Percentiles rank a stretch among this genome's conserved stretches.
Evolutionary conservation across 768 basidiomycete genomes (phyloP).

Genomic region (Amanita jacksonii): DNA sequence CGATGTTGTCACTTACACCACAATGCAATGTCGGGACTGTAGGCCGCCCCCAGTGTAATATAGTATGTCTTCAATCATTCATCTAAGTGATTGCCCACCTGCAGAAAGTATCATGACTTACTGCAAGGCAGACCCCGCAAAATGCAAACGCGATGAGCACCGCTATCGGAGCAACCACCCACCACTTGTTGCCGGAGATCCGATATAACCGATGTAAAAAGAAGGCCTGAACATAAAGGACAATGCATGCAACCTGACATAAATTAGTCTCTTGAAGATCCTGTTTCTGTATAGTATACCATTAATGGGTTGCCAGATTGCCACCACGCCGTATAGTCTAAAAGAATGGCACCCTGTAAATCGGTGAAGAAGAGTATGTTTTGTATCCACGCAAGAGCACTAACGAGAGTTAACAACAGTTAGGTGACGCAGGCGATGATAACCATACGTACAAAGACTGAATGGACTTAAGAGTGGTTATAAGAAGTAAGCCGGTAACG

Average conservation of each 20-base stretch:
- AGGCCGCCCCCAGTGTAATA: constrained; percentile 14
- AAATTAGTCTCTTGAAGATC: background rate
- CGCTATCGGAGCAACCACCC: constrained; percentile 16
- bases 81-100: background rate
- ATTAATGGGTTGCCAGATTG: constrained; percentile 21
- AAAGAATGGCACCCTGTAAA: constrained; percentile 18
- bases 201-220: constrained; percentile 22
- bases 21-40: constrained; percentile 11
- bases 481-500: constrained; percentile 17
- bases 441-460: constrained; percentile 25
- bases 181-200: constrained; percentile 17
- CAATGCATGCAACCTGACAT: constrained; percentile 21
- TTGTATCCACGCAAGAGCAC: constrained; percentile 22
- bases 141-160: constrained; percentile 19
- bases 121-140: constrained; percentile 18
- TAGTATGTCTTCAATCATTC: constrained; percentile 18
- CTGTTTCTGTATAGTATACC: constrained; percentile 11
- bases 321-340: constrained; percentile 25
- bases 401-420: constrained; percentile 8
- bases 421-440: background rate
- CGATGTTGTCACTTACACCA: constrained; percentile 19
- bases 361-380: constrained; percentile 20
- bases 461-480: constrained; percentile 22
- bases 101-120: constrained; percentile 9
- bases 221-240: constrained; percentile 23